Evolutionary conservation across 139 green algal species (phyloP).

Genomic region (Chlorella sp.): DNA sequence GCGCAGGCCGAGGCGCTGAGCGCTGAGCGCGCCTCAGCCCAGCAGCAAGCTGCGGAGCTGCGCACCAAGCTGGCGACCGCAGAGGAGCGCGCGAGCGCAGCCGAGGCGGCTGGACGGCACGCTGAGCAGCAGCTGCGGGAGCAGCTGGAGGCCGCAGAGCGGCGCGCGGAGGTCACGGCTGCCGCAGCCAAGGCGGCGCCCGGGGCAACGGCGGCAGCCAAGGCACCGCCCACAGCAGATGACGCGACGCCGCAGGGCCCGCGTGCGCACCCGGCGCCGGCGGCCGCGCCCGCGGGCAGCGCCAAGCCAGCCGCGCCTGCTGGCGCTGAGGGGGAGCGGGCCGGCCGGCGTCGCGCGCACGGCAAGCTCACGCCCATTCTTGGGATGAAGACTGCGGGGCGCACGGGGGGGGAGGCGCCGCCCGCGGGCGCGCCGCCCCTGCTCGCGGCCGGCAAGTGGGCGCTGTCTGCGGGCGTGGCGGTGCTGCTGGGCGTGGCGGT

Average conservation of each 20-base stretch:
- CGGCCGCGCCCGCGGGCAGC: not conserved
- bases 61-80: not conserved
- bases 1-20: no score
- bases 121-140: not conserved
- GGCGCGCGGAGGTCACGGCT: not conserved
- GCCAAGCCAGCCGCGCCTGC: no score
- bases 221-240: not conserved
- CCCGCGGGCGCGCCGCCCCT: slow-evolving; percentile 3
- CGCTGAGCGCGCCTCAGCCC: no score
- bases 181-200: not conserved
- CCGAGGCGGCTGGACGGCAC: not conserved
- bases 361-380: slow-evolving; percentile 1
- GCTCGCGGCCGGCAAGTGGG: slow-evolving; percentile 20
- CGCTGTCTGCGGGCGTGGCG: slow-evolving; percentile 1
- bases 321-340: not conserved
- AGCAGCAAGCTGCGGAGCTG: not conserved
- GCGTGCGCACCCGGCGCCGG: not conserved
- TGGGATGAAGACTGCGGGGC: not conserved
- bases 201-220: not conserved
- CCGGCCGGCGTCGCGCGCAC: not conserved
- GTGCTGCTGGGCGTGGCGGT: not conserved
- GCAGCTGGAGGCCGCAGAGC: not conserved
- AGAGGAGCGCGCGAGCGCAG: not conserved
- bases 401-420: not conserved
- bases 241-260: no score